These are phyloP conservation scores for Adansonia gregorii DNA, from an alignment of 441 rosid genomes.

Conservation along the genomic window DNA sequence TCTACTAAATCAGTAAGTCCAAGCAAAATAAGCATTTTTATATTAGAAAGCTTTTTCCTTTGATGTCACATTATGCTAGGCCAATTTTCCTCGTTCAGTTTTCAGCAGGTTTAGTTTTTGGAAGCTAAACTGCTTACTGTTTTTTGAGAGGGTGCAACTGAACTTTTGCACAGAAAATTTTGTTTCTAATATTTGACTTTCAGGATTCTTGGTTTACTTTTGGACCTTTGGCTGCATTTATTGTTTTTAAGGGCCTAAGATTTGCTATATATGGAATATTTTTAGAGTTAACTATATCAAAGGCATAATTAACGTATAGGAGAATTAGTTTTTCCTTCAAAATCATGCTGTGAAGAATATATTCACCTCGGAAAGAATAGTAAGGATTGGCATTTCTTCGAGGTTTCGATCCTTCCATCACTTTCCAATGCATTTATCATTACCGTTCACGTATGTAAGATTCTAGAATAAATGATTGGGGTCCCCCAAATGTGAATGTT, in stretches of 20 bases:
- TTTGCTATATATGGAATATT: slow-evolving; percentile 1
- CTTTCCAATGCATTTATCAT: background rate
- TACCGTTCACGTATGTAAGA: background rate
- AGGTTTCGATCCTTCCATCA: background rate
- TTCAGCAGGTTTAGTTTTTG: background rate
- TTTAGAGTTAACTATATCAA: slow-evolving; percentile 11
- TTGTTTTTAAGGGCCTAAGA: slow-evolving; percentile 10
- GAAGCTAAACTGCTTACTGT: slow-evolving; percentile 22
- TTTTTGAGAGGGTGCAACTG: slow-evolving; percentile 17
- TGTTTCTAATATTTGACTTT: background rate
- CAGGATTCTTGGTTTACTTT: background rate
- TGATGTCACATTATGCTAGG: slow-evolving; percentile 6
- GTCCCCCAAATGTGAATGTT: background rate
- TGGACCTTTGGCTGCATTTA: background rate
- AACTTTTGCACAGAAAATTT: background rate
- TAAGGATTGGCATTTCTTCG: slow-evolving; percentile 4
- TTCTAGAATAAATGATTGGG: background rate
- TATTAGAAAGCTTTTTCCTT: background rate
- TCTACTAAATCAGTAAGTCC: slow-evolving; percentile 73
- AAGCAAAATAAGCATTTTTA: slow-evolving; percentile 1
- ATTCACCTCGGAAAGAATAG: background rate
- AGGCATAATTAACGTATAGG: background rate
- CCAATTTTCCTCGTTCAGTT: background rate
- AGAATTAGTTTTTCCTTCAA: background rate
- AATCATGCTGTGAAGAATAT: slow-evolving; percentile 8